These are phyloP conservation scores for Silene coronaria DNA, from an alignment of 179 eudicot species.

Conservation along the genomic window DNA sequence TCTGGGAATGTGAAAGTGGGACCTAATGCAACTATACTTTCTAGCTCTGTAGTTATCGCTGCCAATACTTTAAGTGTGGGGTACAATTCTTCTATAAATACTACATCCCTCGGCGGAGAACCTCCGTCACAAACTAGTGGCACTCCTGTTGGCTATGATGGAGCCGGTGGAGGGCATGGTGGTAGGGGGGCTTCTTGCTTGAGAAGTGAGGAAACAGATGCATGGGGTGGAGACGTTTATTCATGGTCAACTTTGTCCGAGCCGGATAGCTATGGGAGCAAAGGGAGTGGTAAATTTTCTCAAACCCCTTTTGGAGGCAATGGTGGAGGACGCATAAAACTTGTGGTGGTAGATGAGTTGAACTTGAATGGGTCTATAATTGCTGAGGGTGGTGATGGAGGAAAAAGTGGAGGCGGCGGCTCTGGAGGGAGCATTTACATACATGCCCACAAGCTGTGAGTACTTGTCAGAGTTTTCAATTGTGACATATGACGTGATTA, in stretches of 20 bases:
- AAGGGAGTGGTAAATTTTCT: slow-evolving; percentile 60
- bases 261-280: slow-evolving; percentile 82
- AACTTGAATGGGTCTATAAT: slow-evolving; percentile 61
- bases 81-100: slow-evolving; percentile 47
- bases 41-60: slow-evolving; percentile 55
- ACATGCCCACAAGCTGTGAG: slow-evolving; percentile 67
- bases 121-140: slow-evolving; percentile 87
- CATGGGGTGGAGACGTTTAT: slow-evolving; percentile 91
- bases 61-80: slow-evolving; percentile 58
- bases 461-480: slow-evolving; percentile 26
- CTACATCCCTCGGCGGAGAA: slow-evolving; percentile 60
- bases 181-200: slow-evolving; percentile 85
- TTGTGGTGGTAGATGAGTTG: slow-evolving; percentile 39
- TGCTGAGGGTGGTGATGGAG: slow-evolving; percentile 86
- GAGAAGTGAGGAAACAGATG: slow-evolving; percentile 35
- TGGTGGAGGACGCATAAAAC: slow-evolving; percentile 72
- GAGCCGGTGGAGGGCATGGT: slow-evolving; percentile 92
- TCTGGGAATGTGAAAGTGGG: slow-evolving; percentile 64
- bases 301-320: slow-evolving; percentile 52
- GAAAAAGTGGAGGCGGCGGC: slow-evolving; percentile 69
- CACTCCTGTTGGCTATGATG: slow-evolving; percentile 70
- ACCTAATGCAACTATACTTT: slow-evolving; percentile 46
- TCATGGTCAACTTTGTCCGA: slow-evolving; percentile 62
- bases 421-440: slow-evolving; percentile 85
- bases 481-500: not conserved